These are phyloP conservation scores for Solanum tarapatanum DNA, from an alignment of 257 asterid species.

Conservation along the genomic window DNA sequence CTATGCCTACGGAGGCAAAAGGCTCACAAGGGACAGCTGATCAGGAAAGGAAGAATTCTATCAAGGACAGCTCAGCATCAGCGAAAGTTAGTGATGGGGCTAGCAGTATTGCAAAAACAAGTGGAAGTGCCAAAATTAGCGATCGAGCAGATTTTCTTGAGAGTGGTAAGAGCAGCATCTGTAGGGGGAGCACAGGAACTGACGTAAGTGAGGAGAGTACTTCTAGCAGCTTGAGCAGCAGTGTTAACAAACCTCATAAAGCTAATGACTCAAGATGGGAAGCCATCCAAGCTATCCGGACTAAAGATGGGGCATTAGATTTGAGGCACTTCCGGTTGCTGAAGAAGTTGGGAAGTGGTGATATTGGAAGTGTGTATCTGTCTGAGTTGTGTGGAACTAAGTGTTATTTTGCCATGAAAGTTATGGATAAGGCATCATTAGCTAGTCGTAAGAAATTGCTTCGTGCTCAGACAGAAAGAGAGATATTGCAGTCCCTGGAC, in stretches of 20 bases:
- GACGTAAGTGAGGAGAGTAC: slow-evolving; percentile 67
- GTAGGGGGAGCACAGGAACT: slow-evolving; percentile 76
- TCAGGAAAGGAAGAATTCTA: slow-evolving; percentile 24
- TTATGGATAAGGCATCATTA: slow-evolving; percentile 66
- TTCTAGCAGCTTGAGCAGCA: slow-evolving; percentile 69
- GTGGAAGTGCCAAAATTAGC: slow-evolving; percentile 43
- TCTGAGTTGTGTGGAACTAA: slow-evolving; percentile 71
- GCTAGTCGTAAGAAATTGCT: slow-evolving; percentile 68
- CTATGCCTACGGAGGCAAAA: background rate
- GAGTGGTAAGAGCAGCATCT: slow-evolving; percentile 82
- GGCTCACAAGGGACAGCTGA: slow-evolving; percentile 9
- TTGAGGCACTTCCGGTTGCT: slow-evolving; percentile 67
- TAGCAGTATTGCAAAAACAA: slow-evolving; percentile 40
- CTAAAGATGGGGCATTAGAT: slow-evolving; percentile 56
- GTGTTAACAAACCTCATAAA: slow-evolving; percentile 67
- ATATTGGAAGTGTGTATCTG: slow-evolving; percentile 70
- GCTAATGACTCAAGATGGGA: slow-evolving; percentile 74
- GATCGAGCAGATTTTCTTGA: slow-evolving; percentile 49
- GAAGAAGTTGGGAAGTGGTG: slow-evolving; percentile 75
- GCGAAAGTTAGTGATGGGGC: slow-evolving; percentile 42
- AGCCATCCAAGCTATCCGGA: slow-evolving; percentile 57
- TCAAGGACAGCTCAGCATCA: slow-evolving; percentile 34
- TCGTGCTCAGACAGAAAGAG: slow-evolving; percentile 79
- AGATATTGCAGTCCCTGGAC: slow-evolving; percentile 62
- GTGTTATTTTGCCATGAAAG: slow-evolving; percentile 75